Evolutionary conservation across 2,329 filamentous ascomycete species (phyloP), one percentile per base, ranked within the genome.

Genomic region (Chaetomiaceae sp.): DNA sequence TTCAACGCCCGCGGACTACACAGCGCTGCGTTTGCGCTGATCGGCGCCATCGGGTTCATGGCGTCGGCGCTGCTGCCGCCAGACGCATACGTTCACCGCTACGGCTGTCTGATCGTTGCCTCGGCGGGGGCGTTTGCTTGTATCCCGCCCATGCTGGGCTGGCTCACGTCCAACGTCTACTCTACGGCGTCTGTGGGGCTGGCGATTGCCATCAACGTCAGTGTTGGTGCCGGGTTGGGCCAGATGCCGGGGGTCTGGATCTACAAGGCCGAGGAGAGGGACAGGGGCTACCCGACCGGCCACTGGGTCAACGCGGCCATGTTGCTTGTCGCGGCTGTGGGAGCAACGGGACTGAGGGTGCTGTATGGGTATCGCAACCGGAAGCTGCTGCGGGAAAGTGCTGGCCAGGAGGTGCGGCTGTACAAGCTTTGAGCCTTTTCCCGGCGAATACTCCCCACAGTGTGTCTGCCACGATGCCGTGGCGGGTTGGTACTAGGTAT

Each of bases 181-280:
- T 81, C 75, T 48, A 87, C 85, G 0, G 79, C 80, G 0, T 76
- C 83, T 0, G 79, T 80, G 0, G 85, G 85, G 0, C 72, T 89
- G 10, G 85, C 84, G 2, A 85, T 88, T 49, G 85, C 84, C 0
- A 67, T 89, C 55, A 87, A 88, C 55, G 78, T 88, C 14, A 82
- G 79, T 2, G 74, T 86, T 25, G 76, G 76, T 43, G 84, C 83
- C 0, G 84, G 83, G 0, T 74, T 84, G 0, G 85, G 85, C 0
- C 85, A 88, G 65, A 88, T 89, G 35, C 77, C 81, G 0, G 85
- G 84, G 0, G 82, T 87, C 1, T 89, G 83, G 83, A 87, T 87
- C 55, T 88, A 87, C 67, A 85, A 84, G 61, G 72, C 78, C 1
- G 68, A 77, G 10, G 82, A 89, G 65, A 76, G 74, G 16, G 64